Evolutionary conservation across 2,329 filamentous ascomycete species (phyloP).

Genomic region (Penicillium sp.): DNA sequence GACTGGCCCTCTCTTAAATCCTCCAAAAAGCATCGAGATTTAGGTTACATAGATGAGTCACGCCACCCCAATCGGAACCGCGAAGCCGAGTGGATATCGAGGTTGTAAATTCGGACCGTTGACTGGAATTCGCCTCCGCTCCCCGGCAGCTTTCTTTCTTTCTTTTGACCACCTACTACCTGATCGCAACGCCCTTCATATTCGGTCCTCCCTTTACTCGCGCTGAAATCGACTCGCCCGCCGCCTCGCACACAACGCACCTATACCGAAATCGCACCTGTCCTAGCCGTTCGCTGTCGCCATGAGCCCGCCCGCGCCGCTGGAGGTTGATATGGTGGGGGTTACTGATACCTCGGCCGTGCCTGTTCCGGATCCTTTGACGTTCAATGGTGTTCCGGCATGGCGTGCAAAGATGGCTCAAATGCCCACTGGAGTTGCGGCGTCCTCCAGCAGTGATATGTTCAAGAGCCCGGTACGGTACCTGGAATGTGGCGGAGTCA

Average conservation of each 20-base stretch:
- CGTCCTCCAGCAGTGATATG: conserved; percentile 72
- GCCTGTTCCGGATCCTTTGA: conserved; percentile 49
- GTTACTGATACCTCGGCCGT: conserved; percentile 39
- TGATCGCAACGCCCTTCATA: background rate
- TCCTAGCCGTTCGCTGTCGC: conserved; percentile 1
- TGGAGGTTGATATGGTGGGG: conserved; percentile 32
- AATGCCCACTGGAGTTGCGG: conserved; percentile 72
- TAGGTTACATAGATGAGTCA: conserved; percentile 15
- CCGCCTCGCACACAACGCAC: background rate
- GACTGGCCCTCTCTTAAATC: conserved; percentile 1
- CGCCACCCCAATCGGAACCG: conserved; percentile 7
- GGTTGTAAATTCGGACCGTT: conserved; percentile 12
- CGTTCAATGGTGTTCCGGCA: conserved; percentile 64
- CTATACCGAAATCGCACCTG: background rate
- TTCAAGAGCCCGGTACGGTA: conserved; percentile 70
- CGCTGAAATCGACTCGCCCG: background rate
- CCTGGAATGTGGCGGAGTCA: background rate
- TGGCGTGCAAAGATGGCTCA: conserved; percentile 67
- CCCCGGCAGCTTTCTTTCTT: background rate
- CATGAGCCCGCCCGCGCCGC: conserved; percentile 28
- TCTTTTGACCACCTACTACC: background rate
- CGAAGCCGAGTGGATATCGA: conserved; percentile 11
- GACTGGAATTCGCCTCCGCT: conserved; percentile 9
- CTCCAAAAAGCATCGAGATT: conserved; percentile 1
- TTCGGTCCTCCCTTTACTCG: background rate